These are phyloP conservation scores for Daldinia bambusicola DNA, from an alignment of 495 filamentous ascomycete genomes.

Conservation along the genomic window DNA sequence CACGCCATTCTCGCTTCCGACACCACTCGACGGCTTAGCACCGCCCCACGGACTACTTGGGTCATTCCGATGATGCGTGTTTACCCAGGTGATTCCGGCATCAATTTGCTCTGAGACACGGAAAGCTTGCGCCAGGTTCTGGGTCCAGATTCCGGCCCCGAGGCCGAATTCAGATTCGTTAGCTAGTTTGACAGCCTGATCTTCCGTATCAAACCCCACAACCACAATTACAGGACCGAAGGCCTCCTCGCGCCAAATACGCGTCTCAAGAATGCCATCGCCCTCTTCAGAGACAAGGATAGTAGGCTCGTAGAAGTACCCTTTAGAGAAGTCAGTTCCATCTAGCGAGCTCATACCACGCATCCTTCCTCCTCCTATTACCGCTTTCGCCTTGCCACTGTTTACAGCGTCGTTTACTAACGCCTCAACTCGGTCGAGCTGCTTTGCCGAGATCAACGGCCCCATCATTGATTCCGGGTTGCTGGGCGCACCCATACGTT, in stretches of 20 bases:
- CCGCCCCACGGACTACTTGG: conserved; percentile 71
- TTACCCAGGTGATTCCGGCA: conserved; percentile 70
- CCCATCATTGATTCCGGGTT: conserved; percentile 59
- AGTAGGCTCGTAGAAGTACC: conserved; percentile 69
- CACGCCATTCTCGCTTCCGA: conserved; percentile 67
- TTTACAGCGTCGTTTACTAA: conserved; percentile 51
- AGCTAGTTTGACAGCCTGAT: conserved; percentile 57
- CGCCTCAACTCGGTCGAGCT: conserved; percentile 50
- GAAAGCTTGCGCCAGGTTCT: conserved; percentile 66
- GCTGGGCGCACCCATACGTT: conserved; percentile 62
- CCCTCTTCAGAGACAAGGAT: conserved; percentile 53
- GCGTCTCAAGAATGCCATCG: conserved; percentile 37
- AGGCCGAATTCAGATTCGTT: conserved; percentile 64
- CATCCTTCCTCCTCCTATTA: conserved; percentile 52
- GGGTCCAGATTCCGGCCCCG: conserved; percentile 67
- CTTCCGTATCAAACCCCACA: conserved; percentile 59
- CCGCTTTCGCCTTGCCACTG: conserved; percentile 47
- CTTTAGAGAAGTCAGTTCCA: conserved; percentile 54
- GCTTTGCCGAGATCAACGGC: conserved; percentile 53
- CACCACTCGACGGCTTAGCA: conserved; percentile 61
- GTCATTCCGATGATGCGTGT: conserved; percentile 70
- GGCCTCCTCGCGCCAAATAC: conserved; percentile 58
- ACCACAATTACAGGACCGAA: conserved; percentile 65
- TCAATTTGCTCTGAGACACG: conserved; percentile 66
- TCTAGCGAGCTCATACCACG: conserved; percentile 46